Evolutionary conservation across 2,329 filamentous ascomycete genomes (phyloP).

Genomic region (Aspergillus sp.): DNA sequence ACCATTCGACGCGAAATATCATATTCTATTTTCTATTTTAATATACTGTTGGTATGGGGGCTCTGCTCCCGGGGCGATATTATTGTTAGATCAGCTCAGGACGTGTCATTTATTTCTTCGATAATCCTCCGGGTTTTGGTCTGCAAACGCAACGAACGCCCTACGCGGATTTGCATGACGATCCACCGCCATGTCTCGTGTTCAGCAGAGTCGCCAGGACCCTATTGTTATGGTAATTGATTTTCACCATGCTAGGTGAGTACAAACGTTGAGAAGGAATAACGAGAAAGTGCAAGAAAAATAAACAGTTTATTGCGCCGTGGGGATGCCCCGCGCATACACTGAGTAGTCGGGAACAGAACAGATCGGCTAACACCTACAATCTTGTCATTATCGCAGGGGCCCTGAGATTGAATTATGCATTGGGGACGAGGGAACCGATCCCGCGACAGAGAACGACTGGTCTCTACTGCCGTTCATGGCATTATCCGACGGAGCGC

Average conservation of each 20-base stretch:
- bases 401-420: conserved; percentile 92
- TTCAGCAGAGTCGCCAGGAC: conserved; percentile 42
- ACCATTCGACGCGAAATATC: background rate
- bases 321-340: too few species aligned
- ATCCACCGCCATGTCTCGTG: conserved; percentile 21
- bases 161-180: background rate
- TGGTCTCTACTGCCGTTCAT: conserved; percentile 93
- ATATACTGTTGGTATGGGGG: background rate
- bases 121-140: background rate
- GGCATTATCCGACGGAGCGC: conserved; percentile 91
- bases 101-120: conserved; percentile 8
- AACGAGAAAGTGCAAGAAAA: background rate
- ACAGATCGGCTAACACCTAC: conserved; percentile 3
- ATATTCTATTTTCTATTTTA: too few species aligned
- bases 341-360: too few species aligned
- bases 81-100: conserved; percentile 6
- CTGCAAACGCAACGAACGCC: background rate
- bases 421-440: conserved; percentile 71
- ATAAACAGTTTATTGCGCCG: background rate
- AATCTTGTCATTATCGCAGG: conserved; percentile 30
- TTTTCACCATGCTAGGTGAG: conserved; percentile 66
- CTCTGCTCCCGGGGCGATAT: background rate
- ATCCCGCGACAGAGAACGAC: conserved; percentile 76
- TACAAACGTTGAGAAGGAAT: background rate
- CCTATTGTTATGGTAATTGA: conserved; percentile 74